phyloP scores from a whole-genome alignment of 73 alveolate species.

The Stentor coeruleus region DNA sequence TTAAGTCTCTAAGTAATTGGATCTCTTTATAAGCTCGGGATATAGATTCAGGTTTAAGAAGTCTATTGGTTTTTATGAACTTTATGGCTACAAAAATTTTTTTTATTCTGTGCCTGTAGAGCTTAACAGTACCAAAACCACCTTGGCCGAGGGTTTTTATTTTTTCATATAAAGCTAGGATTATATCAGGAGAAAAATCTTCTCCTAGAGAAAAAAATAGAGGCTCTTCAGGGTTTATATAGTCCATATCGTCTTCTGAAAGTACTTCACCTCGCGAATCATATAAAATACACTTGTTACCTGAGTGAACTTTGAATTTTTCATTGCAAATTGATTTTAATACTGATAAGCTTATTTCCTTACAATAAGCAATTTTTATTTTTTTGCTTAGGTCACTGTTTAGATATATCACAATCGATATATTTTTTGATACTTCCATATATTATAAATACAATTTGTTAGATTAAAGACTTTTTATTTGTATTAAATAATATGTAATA shows the following conservation, averaged over 20 bases:
- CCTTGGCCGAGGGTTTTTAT: background rate
- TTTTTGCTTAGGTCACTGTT: background rate
- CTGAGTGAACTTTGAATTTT: background rate
- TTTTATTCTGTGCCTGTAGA: background rate
- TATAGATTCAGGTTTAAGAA: background rate
- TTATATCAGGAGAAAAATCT: background rate
- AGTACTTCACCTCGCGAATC: background rate
- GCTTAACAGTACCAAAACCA: constrained; percentile 3
- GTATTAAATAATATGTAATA: too few relatives aligned
- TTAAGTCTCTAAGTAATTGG: background rate
- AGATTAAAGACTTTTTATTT: too few relatives aligned
- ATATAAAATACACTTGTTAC: too few relatives aligned
- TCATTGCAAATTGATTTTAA: background rate
- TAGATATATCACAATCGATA: background rate
- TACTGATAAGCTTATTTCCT: background rate
- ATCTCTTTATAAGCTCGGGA: background rate
- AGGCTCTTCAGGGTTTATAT: background rate
- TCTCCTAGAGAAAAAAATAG: background rate
- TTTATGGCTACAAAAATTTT: background rate
- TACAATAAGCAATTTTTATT: too few relatives aligned
- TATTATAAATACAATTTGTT: too few relatives aligned
- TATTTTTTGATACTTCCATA: too few relatives aligned
- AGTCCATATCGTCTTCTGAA: background rate
- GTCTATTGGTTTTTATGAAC: background rate
- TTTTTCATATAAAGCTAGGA: background rate